phyloP scores from a whole-genome alignment of 129 eudicot genomes.

The Gnaphalium uliginosum region DNA sequence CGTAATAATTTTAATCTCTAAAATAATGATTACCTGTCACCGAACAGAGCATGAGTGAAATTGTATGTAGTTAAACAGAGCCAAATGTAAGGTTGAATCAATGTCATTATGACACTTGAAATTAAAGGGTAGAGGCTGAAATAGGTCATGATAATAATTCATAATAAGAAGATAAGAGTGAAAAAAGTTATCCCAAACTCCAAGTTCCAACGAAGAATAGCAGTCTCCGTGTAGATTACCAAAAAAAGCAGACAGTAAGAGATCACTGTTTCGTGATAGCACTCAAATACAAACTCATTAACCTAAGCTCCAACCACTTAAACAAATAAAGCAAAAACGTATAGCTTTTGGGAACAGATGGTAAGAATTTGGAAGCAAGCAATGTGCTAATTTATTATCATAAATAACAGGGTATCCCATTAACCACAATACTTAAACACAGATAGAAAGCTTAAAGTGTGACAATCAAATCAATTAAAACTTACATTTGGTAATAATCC shows the following conservation, averaged over 20 bases:
- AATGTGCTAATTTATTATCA: background rate
- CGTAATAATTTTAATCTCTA: no score
- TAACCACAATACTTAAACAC: background rate
- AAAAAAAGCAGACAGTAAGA: background rate
- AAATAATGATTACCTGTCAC: no score
- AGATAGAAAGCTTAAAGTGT: background rate
- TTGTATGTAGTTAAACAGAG: background rate
- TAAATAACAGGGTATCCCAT: background rate
- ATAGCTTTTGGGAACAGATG: background rate
- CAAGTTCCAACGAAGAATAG: background rate
- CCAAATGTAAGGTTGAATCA: background rate
- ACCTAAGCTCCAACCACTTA: background rate
- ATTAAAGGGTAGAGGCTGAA: background rate
- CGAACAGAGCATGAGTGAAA: no score
- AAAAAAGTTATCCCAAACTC: no score
- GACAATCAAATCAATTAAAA: background rate
- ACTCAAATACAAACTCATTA: no score
- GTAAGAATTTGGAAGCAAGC: background rate
- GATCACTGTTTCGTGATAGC: background rate
- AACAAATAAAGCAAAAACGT: background rate
- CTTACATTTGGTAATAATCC: slow-evolving; percentile 90
- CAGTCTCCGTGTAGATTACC: background rate
- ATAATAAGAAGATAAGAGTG: no score
- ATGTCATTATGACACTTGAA: background rate
- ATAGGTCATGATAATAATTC: no score